These are phyloP conservation scores for Boletus sp. DNA, from an alignment of 768 basidiomycete genomes.

Conservation along the genomic window DNA sequence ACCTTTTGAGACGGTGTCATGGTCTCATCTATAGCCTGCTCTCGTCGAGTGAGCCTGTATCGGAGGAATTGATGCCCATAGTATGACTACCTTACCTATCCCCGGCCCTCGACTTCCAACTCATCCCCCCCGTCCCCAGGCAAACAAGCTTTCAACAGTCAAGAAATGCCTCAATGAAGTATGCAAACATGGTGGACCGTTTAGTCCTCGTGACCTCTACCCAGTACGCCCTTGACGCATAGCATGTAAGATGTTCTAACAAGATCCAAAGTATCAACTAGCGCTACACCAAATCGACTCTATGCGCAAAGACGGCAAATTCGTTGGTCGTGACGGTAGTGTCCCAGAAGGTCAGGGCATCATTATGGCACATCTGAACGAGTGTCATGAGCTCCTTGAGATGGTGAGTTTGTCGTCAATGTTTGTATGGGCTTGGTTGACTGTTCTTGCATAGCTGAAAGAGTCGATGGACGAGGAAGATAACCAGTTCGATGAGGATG, in stretches of 20 bases:
- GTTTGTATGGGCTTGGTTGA: neutral
- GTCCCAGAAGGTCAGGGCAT: constrained; percentile 97
- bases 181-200: constrained; percentile 90
- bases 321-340: constrained; percentile 80
- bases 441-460: constrained; percentile 45
- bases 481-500: constrained; percentile 52
- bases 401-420: constrained; percentile 55
- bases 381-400: constrained; percentile 93
- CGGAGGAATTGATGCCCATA: constrained; percentile 96
- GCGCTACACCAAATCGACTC: constrained; percentile 95
- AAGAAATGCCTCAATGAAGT: constrained; percentile 98
- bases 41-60: constrained; percentile 94
- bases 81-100: constrained; percentile 41
- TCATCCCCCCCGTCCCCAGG: constrained; percentile 43
- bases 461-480: constrained; percentile 78
- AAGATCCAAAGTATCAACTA: constrained; percentile 72
- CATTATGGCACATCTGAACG: constrained; percentile 91
- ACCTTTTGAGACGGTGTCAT: constrained; percentile 91
- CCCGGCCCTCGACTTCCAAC: neutral
- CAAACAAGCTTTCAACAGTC: constrained; percentile 93
- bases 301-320: constrained; percentile 90
- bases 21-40: constrained; percentile 92
- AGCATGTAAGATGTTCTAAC: constrained; percentile 5
- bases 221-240: constrained; percentile 54
- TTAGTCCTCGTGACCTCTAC: constrained; percentile 88